Conservation (phyloP, 2,329 filamentous ascomycete genomes). For the Pseudocercospora vitis region DNA sequence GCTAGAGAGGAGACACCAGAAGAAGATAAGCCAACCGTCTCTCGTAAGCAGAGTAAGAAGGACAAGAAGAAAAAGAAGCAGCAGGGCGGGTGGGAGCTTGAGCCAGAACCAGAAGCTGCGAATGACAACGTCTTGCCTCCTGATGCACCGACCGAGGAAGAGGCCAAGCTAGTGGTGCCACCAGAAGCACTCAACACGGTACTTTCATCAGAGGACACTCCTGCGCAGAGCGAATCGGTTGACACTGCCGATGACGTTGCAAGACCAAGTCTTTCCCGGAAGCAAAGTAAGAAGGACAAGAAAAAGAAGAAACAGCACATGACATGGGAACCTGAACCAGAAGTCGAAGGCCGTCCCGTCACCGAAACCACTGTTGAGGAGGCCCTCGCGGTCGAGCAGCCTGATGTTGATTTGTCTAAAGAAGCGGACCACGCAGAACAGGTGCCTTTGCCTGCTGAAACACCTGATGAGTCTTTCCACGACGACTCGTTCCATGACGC, state of each 20-base stretch:
- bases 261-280: slow-evolving; percentile 23
- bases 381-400: background rate
- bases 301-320: slow-evolving; percentile 37
- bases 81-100: slow-evolving; percentile 5
- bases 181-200: slow-evolving; percentile 3
- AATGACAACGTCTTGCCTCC: background rate
- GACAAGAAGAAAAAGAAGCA: slow-evolving; percentile 20
- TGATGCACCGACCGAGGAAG: background rate
- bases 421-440: background rate
- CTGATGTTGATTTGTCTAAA: background rate
- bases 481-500: slow-evolving; percentile 11
- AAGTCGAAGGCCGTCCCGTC: background rate
- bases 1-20: slow-evolving; percentile 5
- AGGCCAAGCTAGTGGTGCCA: background rate
- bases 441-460: slow-evolving; percentile 9
- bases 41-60: slow-evolving; percentile 26
- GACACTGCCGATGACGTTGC: slow-evolving; percentile 8
- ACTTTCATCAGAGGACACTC: background rate
- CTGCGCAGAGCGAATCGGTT: background rate
- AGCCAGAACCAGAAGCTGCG: background rate
- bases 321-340: slow-evolving; percentile 15
- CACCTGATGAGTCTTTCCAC: slow-evolving; percentile 18
- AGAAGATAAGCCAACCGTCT: background rate
- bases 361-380: background rate
- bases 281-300: slow-evolving; percentile 44